Percentiles rank a stretch among this genome's conserved stretches.
phyloP scores from a whole-genome alignment of 495 filamentous ascomycete genomes.

The Coniosporium apollinis region DNA sequence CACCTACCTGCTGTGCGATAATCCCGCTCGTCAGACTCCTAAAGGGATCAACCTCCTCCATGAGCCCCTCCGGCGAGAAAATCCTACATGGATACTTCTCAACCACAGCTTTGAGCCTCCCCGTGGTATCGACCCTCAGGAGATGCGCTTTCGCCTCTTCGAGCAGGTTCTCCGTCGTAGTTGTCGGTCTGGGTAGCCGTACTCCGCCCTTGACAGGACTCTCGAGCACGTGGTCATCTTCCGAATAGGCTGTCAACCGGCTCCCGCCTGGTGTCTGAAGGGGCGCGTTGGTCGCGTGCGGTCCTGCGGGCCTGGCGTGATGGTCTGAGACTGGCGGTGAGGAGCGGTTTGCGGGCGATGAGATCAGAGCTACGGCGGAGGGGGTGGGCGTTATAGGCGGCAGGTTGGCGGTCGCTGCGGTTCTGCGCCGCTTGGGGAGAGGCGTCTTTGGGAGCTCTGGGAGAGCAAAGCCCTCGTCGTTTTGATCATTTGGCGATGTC shows the following conservation, averaged over 20 bases:
- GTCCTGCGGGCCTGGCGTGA: constrained; percentile 41
- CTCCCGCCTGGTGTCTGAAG: constrained; percentile 68
- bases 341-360: constrained; percentile 9
- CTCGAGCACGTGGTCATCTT: no score
- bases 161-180: constrained; percentile 57
- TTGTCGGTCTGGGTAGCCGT: constrained; percentile 30
- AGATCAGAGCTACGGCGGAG: constrained; percentile 17
- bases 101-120: constrained; percentile 56
- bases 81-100: constrained; percentile 56
- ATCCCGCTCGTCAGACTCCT: constrained; percentile 66
- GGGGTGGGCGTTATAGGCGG: constrained; percentile 21
- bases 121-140: constrained; percentile 53
- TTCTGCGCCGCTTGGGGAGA: constrained; percentile 10
- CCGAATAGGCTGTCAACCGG: constrained; percentile 39
- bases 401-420: constrained; percentile 6
- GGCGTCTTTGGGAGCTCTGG: constrained; percentile 9
- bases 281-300: constrained; percentile 53
- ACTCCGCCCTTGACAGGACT: constrained; percentile 39
- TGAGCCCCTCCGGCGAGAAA: constrained; percentile 68
- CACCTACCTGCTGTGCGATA: constrained; percentile 67
- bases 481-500: neutral
- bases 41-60: constrained; percentile 78
- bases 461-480: constrained; percentile 2
- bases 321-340: constrained; percentile 17
- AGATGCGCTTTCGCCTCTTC: constrained; percentile 65